Evolutionary conservation across 2,329 filamentous ascomycete genomes (phyloP).

Genomic region (Sphaerulina populicola): DNA sequence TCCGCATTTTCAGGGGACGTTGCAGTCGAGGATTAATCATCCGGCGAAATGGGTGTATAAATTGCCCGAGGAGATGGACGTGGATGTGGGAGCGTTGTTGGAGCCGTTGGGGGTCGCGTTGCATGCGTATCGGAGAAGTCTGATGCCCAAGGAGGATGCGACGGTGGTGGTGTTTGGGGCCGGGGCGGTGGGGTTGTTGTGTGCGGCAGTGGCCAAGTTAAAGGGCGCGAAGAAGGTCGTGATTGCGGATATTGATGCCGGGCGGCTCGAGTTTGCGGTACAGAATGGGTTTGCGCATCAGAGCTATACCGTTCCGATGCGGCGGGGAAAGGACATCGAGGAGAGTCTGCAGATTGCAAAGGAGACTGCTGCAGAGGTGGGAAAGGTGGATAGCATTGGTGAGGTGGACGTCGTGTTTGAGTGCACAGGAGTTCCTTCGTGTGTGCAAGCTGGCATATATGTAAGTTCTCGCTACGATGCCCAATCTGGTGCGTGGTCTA

Average conservation of each 20-base stretch:
- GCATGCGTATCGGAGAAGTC: slow-evolving; percentile 50
- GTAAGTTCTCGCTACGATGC: slow-evolving; percentile 36
- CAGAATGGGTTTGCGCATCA: slow-evolving; percentile 43
- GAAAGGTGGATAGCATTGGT: slow-evolving; percentile 35
- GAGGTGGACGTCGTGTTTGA: slow-evolving; percentile 66
- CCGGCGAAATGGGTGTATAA: slow-evolving; percentile 53
- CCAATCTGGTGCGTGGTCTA: neutral
- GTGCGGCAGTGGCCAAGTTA: slow-evolving; percentile 49
- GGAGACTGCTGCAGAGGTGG: slow-evolving; percentile 41
- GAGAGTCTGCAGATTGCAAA: slow-evolving; percentile 47
- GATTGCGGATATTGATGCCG: slow-evolving; percentile 53
- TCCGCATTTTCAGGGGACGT: slow-evolving; percentile 56
- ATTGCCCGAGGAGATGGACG: slow-evolving; percentile 46
- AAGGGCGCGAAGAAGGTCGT: slow-evolving; percentile 48
- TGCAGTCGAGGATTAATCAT: slow-evolving; percentile 56
- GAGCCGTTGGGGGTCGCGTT: slow-evolving; percentile 55
- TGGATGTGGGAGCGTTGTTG: slow-evolving; percentile 51
- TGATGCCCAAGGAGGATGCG: slow-evolving; percentile 37
- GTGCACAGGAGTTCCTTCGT: slow-evolving; percentile 67
- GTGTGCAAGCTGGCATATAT: slow-evolving; percentile 67
- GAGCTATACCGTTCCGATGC: slow-evolving; percentile 41
- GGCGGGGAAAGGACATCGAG: slow-evolving; percentile 44
- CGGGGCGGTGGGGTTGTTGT: slow-evolving; percentile 52
- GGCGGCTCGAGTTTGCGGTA: slow-evolving; percentile 49
- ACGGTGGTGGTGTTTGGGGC: slow-evolving; percentile 53